A percentile compares a stretch with the other conserved stretches of the same genome.
These are phyloP conservation scores for Nicotiana attenuata DNA, from an alignment of 257 asterid genomes.

Conservation along the genomic window DNA sequence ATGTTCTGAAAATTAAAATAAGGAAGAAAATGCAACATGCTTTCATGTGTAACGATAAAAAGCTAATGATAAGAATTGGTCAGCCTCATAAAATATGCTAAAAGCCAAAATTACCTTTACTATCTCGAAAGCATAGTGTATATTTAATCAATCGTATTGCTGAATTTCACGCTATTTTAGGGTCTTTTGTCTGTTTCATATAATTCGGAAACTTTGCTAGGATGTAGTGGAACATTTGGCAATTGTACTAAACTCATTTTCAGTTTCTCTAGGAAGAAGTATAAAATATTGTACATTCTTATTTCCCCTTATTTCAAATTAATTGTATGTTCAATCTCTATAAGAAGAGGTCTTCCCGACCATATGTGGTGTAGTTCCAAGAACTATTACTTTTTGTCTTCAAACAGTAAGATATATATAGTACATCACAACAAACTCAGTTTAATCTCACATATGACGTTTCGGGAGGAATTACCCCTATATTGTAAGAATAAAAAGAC, in stretches of 20 bases:
- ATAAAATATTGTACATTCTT: background rate
- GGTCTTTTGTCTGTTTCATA: background rate
- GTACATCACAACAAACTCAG: too few species aligned
- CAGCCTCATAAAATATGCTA: slow-evolving; percentile 5
- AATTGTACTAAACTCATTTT: background rate
- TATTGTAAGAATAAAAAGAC: too few species aligned
- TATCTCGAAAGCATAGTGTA: slow-evolving; percentile 1
- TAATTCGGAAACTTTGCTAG: background rate
- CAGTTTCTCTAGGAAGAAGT: background rate
- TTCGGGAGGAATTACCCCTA: rapidly evolving
- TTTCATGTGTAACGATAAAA: background rate
- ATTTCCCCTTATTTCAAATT: background rate
- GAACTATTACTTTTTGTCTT: background rate
- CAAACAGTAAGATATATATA: background rate
- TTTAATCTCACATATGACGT: too few species aligned
- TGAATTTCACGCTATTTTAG: slow-evolving; percentile 20
- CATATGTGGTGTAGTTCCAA: background rate
- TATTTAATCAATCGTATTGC: slow-evolving; percentile 1
- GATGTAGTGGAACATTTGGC: background rate
- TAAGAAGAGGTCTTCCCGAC: background rate
- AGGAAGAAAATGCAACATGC: background rate
- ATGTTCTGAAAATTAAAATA: background rate
- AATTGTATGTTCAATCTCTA: background rate
- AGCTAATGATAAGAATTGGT: background rate
- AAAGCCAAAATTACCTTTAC: slow-evolving; percentile 10